Evolutionary conservation across 176 grass and related monocot species (phyloP).

Genomic region (Ensete glaucum): DNA sequence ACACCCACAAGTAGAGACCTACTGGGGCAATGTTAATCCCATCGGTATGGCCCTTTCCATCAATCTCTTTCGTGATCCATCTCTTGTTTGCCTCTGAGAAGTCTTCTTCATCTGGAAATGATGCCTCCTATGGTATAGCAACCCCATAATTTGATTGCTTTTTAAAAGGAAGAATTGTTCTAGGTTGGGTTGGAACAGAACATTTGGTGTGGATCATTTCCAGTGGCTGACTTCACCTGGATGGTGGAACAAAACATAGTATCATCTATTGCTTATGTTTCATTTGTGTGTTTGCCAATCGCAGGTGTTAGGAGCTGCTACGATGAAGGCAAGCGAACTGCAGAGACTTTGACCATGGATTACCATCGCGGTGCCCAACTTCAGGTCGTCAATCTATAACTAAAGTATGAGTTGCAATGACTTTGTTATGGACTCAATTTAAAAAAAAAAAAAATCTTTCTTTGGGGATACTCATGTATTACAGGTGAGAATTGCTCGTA

Average conservation of each 20-base stretch:
- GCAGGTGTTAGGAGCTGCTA: conserved; percentile 90
- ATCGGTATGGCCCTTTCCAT: not conserved
- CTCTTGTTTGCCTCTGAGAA: not conserved
- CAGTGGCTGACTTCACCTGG: not conserved
- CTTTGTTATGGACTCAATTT: not conserved
- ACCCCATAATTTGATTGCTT: no score
- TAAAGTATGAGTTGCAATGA: not conserved
- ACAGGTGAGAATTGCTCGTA: conserved; percentile 77
- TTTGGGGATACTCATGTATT: not conserved
- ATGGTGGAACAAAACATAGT: not conserved
- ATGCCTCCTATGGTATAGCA: no score
- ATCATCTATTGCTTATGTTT: not conserved
- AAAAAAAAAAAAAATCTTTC: no score
- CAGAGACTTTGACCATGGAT: conserved; percentile 92
- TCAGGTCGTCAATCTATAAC: conserved; percentile 31
- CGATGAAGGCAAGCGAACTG: conserved; percentile 78
- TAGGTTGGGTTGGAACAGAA: no score
- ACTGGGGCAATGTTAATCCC: not conserved
- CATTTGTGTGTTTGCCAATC: not conserved
- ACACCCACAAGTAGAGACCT: conserved; percentile 1
- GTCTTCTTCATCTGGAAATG: no score
- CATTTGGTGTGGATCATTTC: no score
- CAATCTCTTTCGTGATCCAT: not conserved
- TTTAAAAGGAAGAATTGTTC: not conserved
- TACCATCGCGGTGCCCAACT: conserved; percentile 85